Evolutionary conservation across 1,284 basidiomycete genomes (phyloP), one percentile per base, ranked within the genome.

Genomic region (Sutorius eximius): DNA sequence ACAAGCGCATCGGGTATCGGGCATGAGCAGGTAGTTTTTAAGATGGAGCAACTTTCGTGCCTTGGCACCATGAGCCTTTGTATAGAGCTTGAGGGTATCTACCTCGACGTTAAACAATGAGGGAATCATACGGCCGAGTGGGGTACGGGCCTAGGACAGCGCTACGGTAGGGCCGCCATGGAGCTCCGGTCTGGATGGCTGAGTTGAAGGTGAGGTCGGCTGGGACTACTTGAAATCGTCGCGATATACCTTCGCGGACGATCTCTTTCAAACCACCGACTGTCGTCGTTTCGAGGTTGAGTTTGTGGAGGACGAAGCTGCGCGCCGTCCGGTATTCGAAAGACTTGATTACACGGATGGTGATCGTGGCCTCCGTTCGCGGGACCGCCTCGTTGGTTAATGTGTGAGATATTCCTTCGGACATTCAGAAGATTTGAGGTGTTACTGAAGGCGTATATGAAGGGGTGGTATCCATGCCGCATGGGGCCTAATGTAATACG

Each of bases 41-140:
- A 48, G 27, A 42, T 20, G 32, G 32, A 30, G 38, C 11, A 16
- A 37, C 20, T 18, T 36, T 46, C 61, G 37, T 49, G 88, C 93
- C 82, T 99, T 99, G 55, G 94, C 81, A 11, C 95, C 94, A 68
- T 98, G 96, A 1, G 96, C 96, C 64, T 87, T 86, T 0, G 93
- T 93, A 71, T 99, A 99, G 15, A 97, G 75, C 69, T 99, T 99
- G 57, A 99, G 63, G 11, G 95, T 97, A 73, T 98, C 95, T 91
- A 52, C n/a, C 33, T 49, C 33, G 43, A 45, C 34, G 45, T 51
- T 42, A 42, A 33, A 48, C 51, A 32, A 48, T 42, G 49, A 22
- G 16, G 27, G 33, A 42, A 51, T 45, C 20, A n/a, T 36, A 30
- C 48, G 22, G 4, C 20, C 16, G 1, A 46, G 49, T n/a, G 41